These are phyloP conservation scores for Ustilago lituana DNA, from an alignment of 1,284 basidiomycete species.

Conservation along the genomic window DNA sequence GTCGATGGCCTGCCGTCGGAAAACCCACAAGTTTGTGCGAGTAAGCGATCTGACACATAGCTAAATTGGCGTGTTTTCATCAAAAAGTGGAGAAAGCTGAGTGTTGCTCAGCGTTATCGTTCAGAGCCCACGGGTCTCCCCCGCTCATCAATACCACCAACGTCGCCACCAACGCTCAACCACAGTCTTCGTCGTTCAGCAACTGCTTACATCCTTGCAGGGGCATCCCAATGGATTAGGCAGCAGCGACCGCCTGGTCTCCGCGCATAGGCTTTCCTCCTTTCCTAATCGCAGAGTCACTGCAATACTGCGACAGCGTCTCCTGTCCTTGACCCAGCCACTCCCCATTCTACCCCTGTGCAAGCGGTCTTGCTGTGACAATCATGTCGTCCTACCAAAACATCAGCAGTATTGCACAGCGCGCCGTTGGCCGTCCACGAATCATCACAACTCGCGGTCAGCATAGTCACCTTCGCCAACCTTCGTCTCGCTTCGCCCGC, in stretches of 20 bases:
- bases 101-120: slow-evolving; percentile 2
- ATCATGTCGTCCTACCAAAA: slow-evolving; percentile 24
- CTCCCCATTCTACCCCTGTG: no score
- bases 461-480: slow-evolving; percentile 6
- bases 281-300: no score
- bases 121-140: neutral
- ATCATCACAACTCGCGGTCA: neutral
- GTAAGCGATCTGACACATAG: slow-evolving; percentile 5
- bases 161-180: slow-evolving; percentile 2
- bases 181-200: neutral
- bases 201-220: no score
- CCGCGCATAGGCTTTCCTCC: no score
- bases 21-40: neutral
- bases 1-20: neutral
- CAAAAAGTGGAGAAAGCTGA: slow-evolving; percentile 11
- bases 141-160: neutral
- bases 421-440: neutral
- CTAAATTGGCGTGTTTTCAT: no score
- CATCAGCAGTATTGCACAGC: slow-evolving; percentile 19
- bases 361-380: neutral
- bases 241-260: slow-evolving; percentile 10
- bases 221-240: slow-evolving; percentile 8
- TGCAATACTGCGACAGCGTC: no score
- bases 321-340: no score
- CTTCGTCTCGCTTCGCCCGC: slow-evolving; percentile 19